Percentiles rank a stretch among this genome's conserved stretches.
These are phyloP conservation scores for Rhizopus stolonifer DNA, from an alignment of 371 early-diverging fungal genomes.

Conservation along the genomic window DNA sequence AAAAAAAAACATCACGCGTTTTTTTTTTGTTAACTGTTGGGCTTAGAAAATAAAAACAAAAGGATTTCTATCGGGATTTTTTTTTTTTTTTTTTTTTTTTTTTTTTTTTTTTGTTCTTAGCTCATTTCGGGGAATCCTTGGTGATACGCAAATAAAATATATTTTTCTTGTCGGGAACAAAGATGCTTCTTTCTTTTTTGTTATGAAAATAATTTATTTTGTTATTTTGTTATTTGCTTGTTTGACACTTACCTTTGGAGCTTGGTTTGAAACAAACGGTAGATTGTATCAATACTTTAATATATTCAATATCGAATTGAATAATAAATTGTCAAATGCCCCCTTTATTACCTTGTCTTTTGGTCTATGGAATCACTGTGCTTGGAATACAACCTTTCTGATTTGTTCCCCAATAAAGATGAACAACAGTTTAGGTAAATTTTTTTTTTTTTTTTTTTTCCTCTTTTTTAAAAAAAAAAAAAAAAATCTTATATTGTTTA, in stretches of 20 bases:
- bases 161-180: too few relatives aligned
- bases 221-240: conserved; percentile 3
- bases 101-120: not conserved
- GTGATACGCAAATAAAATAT: too few relatives aligned
- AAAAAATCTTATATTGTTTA: not conserved
- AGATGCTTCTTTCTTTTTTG: not conserved
- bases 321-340: not conserved
- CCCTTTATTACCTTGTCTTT: not conserved
- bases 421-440: conserved; percentile 16
- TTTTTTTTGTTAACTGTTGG: not conserved
- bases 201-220: not conserved
- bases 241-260: not conserved
- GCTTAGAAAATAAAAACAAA: too few relatives aligned
- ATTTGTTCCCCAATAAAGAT: conserved; percentile 12
- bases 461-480: too few relatives aligned
- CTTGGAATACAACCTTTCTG: not conserved
- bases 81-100: conserved; percentile 7
- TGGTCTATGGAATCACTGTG: conserved; percentile 20
- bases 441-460: not conserved
- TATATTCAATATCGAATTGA: not conserved
- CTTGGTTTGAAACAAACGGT: conserved; percentile 3
- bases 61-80: too few relatives aligned
- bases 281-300: not conserved
- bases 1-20: conserved; percentile 48
- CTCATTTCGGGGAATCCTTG: too few relatives aligned